Conservation (phyloP, 2,329 filamentous ascomycete genomes). For the Phoma herbarum region DNA sequence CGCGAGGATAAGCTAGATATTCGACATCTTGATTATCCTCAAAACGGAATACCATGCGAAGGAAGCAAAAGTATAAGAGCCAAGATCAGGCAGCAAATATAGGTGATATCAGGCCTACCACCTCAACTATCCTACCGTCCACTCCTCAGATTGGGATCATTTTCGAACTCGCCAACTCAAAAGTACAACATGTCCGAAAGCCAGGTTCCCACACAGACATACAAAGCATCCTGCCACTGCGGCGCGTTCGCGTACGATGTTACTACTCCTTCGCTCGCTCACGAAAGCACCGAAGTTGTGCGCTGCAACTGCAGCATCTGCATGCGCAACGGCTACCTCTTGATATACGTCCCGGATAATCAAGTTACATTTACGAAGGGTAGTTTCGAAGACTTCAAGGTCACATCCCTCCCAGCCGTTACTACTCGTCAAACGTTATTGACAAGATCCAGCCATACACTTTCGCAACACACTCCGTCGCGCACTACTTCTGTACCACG, state of each 20-base stretch:
- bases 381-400: conserved; percentile 29
- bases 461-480: conserved; percentile 33
- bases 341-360: conserved; percentile 48
- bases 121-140: not conserved
- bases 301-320: conserved; percentile 66
- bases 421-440: not conserved
- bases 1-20: not conserved
- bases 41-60: conserved; percentile 6
- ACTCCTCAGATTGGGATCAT: too few species aligned
- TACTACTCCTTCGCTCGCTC: conserved; percentile 60
- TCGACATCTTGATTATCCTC: not conserved
- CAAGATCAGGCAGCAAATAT: conserved; percentile 11
- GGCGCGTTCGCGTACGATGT: conserved; percentile 60
- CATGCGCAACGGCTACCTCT: conserved; percentile 60
- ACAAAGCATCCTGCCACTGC: conserved; percentile 64
- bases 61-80: not conserved
- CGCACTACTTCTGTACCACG: conserved; percentile 41
- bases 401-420: conserved; percentile 3
- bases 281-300: conserved; percentile 52
- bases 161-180: too few species aligned
- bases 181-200: conserved; percentile 42
- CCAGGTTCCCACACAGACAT: conserved; percentile 55
- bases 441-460: conserved; percentile 32
- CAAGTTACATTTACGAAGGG: conserved; percentile 34
- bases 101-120: not conserved